Percentiles rank a stretch among this genome's conserved stretches.
Evolutionary conservation across 192 early-diverging fungal genomes (phyloP).

Genomic region (Fimicolochytrium jonesii): DNA sequence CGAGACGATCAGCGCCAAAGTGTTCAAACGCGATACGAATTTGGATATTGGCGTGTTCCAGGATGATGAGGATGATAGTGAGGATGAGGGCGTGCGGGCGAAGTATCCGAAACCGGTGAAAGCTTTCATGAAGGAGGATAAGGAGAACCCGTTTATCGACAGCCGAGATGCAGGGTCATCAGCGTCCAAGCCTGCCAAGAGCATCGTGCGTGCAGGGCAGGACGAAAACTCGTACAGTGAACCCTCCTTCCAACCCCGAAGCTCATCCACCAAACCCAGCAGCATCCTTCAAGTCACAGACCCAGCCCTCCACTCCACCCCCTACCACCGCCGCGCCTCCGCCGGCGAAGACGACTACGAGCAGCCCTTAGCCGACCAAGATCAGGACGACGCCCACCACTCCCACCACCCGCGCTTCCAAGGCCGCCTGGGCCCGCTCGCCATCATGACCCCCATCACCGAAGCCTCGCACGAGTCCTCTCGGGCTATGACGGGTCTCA

Average conservation of each 20-base stretch:
- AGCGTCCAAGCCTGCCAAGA: too few relatives aligned
- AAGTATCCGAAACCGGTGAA: too few relatives aligned
- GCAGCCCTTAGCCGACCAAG: neutral
- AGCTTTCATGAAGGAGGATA: too few relatives aligned
- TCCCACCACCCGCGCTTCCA: neutral
- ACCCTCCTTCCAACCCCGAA: too few relatives aligned
- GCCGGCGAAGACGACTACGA: neutral
- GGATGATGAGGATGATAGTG: slow-evolving; percentile 27
- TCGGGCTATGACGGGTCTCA: slow-evolving; percentile 20
- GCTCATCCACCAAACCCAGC: too few relatives aligned
- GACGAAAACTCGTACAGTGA: neutral
- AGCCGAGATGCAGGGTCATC: too few relatives aligned
- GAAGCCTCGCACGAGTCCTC: slow-evolving; percentile 25
- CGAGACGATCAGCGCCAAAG: slow-evolving; percentile 48
- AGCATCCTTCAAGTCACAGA: neutral
- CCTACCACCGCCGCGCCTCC: neutral
- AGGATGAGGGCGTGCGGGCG: neutral
- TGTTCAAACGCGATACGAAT: slow-evolving; percentile 20
- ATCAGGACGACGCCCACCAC: neutral
- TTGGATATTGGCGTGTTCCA: slow-evolving; percentile 29
- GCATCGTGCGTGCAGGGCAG: too few relatives aligned
- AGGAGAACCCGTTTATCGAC: neutral
- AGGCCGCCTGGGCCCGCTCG: neutral
- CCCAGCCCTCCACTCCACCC: neutral
- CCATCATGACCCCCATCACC: slow-evolving; percentile 43